Evolutionary conservation across 768 basidiomycete species (phyloP), one percentile per base, ranked within the genome.

Genomic region (Mycena leptocephala): DNA sequence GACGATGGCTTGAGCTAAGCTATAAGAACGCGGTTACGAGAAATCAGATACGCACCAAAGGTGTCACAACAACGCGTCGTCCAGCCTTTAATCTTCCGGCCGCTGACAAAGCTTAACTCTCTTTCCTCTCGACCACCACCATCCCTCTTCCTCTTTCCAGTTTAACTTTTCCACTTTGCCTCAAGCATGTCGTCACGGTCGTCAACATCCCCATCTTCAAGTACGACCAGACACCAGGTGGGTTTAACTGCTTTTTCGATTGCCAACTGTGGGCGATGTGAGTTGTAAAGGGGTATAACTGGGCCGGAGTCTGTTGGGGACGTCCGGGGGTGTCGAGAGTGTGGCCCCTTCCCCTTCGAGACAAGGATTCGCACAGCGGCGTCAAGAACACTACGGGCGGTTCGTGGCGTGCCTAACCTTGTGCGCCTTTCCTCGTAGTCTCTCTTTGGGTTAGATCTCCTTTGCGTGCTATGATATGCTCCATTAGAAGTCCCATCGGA

Each of bases 241-340:
- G 62, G 62, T 64, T 64, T 59, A 20, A 28, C 41, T 64, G 62
- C 41, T 64, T 64, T 64, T 64, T 22, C 20, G 62, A 62, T 39
- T 39, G n/a, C 26, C 37, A 62, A 41, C 37, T 41, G 59, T 26
- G 24, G 62, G 39, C 26, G 28, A 26, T 55, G 24, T 55, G 18
- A 9, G 39, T 32, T 20, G 14, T 28, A 30, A 22, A 16, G 62
- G 41, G 28, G 41, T 43, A 18, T 9, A 18, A 64, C 22, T 64
- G 62, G 62, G 41, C 62, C 61, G 28, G 28, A 59, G 56, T 59
- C 28, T 35, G 26, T 59, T 9, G 33, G 56, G 56, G 26, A 22
- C 20, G 33, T 7, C 20, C 33, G 6, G 26, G 32, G 32, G 32
- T 59, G 18, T 59, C 32, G 20, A 13, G 1, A 33, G 22, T 7